These are phyloP conservation scores for Mariannaea sp. DNA, from an alignment of 2,329 filamentous ascomycete genomes.

Conservation along the genomic window DNA sequence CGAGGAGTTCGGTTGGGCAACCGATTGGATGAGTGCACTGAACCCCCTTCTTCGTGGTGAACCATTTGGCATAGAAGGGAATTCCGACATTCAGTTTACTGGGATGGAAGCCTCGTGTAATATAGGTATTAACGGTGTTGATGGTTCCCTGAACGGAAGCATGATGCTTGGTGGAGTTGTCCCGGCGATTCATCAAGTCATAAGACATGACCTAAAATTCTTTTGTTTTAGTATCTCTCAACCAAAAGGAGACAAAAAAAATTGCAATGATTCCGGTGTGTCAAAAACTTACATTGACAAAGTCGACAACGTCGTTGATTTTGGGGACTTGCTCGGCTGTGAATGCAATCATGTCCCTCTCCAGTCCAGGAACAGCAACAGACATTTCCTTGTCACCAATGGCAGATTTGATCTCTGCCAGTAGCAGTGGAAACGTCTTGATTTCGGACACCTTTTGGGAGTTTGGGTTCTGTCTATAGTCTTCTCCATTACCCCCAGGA, in stretches of 20 bases:
- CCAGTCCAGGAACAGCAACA: slow-evolving; percentile 67
- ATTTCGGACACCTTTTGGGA: slow-evolving; percentile 63
- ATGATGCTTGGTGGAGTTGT: slow-evolving; percentile 68
- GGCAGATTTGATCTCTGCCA: slow-evolving; percentile 60
- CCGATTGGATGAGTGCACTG: slow-evolving; percentile 57
- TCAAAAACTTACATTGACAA: slow-evolving; percentile 61
- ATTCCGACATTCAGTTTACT: slow-evolving; percentile 68
- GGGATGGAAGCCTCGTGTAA: slow-evolving; percentile 58
- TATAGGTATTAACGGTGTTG: slow-evolving; percentile 62
- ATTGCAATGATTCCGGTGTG: too few species aligned
- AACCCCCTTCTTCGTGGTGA: slow-evolving; percentile 55
- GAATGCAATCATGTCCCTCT: slow-evolving; percentile 71
- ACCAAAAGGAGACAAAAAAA: rapidly evolving
- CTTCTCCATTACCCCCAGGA: slow-evolving; percentile 66
- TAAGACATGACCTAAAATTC: slow-evolving; percentile 69
- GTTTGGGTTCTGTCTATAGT: slow-evolving; percentile 69
- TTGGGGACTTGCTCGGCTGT: slow-evolving; percentile 58
- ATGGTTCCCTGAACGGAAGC: slow-evolving; percentile 60
- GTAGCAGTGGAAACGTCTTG: slow-evolving; percentile 63
- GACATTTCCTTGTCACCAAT: slow-evolving; percentile 68
- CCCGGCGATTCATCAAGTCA: slow-evolving; percentile 75
- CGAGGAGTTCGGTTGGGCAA: slow-evolving; percentile 63
- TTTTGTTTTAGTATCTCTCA: background rate
- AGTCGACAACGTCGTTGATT: slow-evolving; percentile 66
- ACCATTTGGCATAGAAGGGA: slow-evolving; percentile 73